phyloP scores from a whole-genome alignment of 208 protist species.

The Trypanosoma mega region DNA sequence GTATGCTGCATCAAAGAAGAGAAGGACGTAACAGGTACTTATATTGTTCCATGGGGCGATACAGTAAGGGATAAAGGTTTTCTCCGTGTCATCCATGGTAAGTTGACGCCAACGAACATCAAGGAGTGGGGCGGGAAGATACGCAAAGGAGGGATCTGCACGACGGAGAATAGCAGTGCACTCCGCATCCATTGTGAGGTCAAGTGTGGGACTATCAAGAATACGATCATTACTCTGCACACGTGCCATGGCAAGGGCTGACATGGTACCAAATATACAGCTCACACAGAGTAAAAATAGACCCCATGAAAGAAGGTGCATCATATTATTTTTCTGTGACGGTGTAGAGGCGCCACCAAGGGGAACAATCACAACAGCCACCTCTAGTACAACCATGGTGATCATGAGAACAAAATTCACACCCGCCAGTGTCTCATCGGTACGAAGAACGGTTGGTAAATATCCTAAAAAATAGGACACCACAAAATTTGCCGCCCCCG shows the following conservation, averaged over 20 bases:
- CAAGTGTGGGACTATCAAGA: conserved; percentile 51
- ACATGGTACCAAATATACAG: conserved; percentile 64
- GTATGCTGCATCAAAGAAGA: conserved; percentile 81
- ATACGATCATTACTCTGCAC: conserved; percentile 54
- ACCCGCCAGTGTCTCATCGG: conserved; percentile 53
- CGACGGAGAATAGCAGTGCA: conserved; percentile 39
- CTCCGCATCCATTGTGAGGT: conserved; percentile 52
- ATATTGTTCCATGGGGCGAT: conserved; percentile 12
- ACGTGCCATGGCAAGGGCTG: conserved; percentile 67
- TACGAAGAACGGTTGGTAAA: conserved; percentile 51
- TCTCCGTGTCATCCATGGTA: conserved; percentile 44
- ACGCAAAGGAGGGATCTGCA: conserved; percentile 56
- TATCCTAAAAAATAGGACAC: conserved; percentile 75
- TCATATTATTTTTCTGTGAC: conserved; percentile 55
- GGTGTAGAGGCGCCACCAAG: conserved; percentile 43
- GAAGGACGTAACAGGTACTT: conserved; percentile 55
- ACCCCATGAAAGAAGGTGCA: conserved; percentile 74
- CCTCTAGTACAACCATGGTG: conserved; percentile 57
- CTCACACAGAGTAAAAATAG: conserved; percentile 64
- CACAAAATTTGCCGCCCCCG: conserved; percentile 69
- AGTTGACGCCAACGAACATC: conserved; percentile 83
- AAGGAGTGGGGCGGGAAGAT: conserved; percentile 55
- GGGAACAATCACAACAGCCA: conserved; percentile 70
- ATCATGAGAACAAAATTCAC: conserved; percentile 62
- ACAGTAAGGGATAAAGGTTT: conserved; percentile 50